Evolutionary conservation across 345 rosid species (phyloP).

Genomic region (Trapa bicornis): DNA sequence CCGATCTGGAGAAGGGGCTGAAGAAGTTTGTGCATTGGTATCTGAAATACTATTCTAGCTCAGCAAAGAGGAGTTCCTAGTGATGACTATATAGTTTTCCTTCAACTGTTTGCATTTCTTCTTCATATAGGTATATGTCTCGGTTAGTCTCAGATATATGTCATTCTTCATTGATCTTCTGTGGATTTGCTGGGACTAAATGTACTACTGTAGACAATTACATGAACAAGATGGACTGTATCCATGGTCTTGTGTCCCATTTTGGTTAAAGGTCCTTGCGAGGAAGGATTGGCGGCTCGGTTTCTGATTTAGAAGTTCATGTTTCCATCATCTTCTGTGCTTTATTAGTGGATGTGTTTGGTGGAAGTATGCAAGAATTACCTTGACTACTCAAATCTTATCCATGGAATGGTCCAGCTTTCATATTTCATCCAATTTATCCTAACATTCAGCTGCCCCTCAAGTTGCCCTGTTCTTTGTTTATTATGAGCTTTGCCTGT

Average conservation of each 20-base stretch:
- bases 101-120: not conserved
- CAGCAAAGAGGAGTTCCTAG: constrained; percentile 31
- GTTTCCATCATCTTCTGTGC: no score
- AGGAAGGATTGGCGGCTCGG: no score
- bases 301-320: no score
- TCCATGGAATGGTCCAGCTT: not conserved
- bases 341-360: not conserved
- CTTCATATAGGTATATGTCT: constrained; percentile 1
- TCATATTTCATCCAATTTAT: not conserved
- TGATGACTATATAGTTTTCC: constrained; percentile 1
- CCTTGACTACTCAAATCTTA: not conserved
- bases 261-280: not conserved
- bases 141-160: not conserved
- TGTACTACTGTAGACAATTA: constrained; percentile 3
- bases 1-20: constrained; percentile 51
- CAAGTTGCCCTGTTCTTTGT: no score
- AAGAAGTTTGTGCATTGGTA: constrained; percentile 75
- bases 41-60: constrained; percentile 30
- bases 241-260: not conserved
- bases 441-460: not conserved
- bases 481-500: not conserved
- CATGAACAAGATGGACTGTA: not conserved
- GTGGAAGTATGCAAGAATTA: not conserved
- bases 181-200: not conserved
- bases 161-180: constrained; percentile 1